Base-by-base conservation (phyloP, 2,329 filamentous ascomycete genomes). In the Aspergillus thermomutatus region DNA sequence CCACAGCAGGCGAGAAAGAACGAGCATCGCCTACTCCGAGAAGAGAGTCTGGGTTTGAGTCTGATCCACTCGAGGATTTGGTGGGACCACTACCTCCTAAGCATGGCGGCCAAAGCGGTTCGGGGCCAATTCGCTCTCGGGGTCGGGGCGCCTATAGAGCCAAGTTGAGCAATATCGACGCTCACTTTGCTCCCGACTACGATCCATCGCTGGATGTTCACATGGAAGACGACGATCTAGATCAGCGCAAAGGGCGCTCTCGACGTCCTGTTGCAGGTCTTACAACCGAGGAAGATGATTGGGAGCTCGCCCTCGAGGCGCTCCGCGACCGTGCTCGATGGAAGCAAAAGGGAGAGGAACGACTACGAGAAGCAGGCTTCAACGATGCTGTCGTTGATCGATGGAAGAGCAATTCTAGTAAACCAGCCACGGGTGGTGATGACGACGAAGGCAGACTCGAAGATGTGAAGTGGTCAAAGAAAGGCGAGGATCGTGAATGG, bases 281-380 rank as follows among this genome's bases (percentile, higher is more conserved):
- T 49, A 80, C 82, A 59, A 75, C 77, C 1, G 77, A 75, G 2
- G 81, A 80, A 27, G 86, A 87, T 59, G 85, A 90, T 58, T 96
- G 91, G 92, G 89, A 90, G 47, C 84, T 90, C 64, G 86, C 89
- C 0, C 79, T 94, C 1, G 91, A 96, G 73, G 86, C 87, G 4
- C 80, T 91, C 55, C 83, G 88, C 41, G 91, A 96, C 69, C 85
- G 91, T n/a, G 84, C 90, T 63, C 87, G 87, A 62, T 92, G 89
- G 85, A 87, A 85, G 66, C 82, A 87, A 60, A 85, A 87, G 63
- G 90, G 91, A 28, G 89, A 89, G 6, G 87, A 92, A 52, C 80
- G 92, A 56, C 76, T 97, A 58, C 86, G 86, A 34, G 84, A 84
- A 21, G 91, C 90, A 0, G 92, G 92, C 0, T 95, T 96, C 68